Conservation (phyloP, 75 land plant genomes). For the Pseudotsuga menziesii region DNA sequence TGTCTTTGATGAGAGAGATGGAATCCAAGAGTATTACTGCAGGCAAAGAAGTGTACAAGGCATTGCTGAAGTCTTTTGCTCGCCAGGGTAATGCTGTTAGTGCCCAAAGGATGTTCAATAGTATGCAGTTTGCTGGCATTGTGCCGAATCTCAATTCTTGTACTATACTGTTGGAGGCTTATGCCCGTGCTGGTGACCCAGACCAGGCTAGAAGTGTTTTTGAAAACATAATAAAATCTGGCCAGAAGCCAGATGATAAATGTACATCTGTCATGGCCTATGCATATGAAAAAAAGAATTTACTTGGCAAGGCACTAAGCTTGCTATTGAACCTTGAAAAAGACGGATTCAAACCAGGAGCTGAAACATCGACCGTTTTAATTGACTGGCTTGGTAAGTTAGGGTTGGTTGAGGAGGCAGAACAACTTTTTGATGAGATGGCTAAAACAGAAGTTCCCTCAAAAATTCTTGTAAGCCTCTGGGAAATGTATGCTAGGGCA, state of each 20-base stretch:
- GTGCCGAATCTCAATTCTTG: slow-evolving; percentile 55
- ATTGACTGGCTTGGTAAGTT: slow-evolving; percentile 53
- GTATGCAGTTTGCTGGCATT: slow-evolving; percentile 68
- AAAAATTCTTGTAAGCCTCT: slow-evolving; percentile 54
- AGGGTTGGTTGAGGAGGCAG: slow-evolving; percentile 71
- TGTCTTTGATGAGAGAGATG: slow-evolving; percentile 61
- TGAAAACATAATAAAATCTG: slow-evolving; percentile 57
- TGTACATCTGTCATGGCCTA: slow-evolving; percentile 49
- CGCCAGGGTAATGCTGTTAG: slow-evolving; percentile 43
- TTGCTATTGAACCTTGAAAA: slow-evolving; percentile 63
- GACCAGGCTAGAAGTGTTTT: slow-evolving; percentile 49
- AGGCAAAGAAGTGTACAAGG: slow-evolving; percentile 68
- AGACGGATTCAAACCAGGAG: slow-evolving; percentile 43
- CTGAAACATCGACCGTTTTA: slow-evolving; percentile 44
- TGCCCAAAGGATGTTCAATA: slow-evolving; percentile 84
- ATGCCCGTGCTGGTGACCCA: slow-evolving; percentile 48
- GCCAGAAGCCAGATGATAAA: slow-evolving; percentile 65
- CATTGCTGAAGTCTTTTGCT: slow-evolving; percentile 69
- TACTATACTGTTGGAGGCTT: slow-evolving; percentile 80
- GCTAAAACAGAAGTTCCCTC: slow-evolving; percentile 1
- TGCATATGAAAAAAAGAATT: slow-evolving; percentile 59
- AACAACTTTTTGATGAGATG: slow-evolving; percentile 51
- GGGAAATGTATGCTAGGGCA: slow-evolving; percentile 61
- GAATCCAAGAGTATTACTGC: slow-evolving; percentile 47
- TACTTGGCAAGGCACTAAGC: slow-evolving; percentile 45